phyloP scores from a whole-genome alignment of 169 alveolate genomes.

The Plasmodium gallinaceum region DNA sequence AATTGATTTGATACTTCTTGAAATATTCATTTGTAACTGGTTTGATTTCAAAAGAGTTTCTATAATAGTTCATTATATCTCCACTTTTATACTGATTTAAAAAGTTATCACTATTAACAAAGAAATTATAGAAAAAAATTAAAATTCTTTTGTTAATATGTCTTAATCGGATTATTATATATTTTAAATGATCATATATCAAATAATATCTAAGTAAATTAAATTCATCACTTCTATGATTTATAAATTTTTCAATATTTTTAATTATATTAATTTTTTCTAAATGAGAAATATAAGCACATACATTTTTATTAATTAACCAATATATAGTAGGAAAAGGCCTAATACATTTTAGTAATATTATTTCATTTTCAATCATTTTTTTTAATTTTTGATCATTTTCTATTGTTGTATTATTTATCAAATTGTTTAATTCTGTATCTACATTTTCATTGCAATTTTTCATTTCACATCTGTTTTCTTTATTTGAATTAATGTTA shows the following conservation, averaged over 20 bases:
- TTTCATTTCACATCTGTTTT: too few relatives aligned
- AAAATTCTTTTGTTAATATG: slow-evolving; percentile 50
- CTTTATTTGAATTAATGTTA: too few relatives aligned
- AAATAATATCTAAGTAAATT: slow-evolving; percentile 42
- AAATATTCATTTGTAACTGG: slow-evolving; percentile 7
- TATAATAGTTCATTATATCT: not conserved
- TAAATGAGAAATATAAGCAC: slow-evolving; percentile 81
- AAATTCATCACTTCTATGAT: slow-evolving; percentile 38
- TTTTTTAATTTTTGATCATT: slow-evolving; percentile 24
- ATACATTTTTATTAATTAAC: slow-evolving; percentile 78
- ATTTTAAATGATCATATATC: slow-evolving; percentile 72
- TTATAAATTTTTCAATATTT: slow-evolving; percentile 74
- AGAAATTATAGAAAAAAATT: slow-evolving; percentile 36
- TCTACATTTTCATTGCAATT: too few relatives aligned
- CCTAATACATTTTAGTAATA: slow-evolving; percentile 59
- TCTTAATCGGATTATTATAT: slow-evolving; percentile 45
- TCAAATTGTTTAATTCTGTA: too few relatives aligned
- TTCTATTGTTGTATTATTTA: not conserved
- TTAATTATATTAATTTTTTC: slow-evolving; percentile 83
- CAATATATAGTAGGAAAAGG: slow-evolving; percentile 87
- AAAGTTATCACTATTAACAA: slow-evolving; percentile 42
- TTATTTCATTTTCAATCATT: slow-evolving; percentile 30
- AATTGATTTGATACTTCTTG: slow-evolving; percentile 23
- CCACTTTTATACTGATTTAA: slow-evolving; percentile 4
- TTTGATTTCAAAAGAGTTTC: slow-evolving; percentile 18